Evolutionary conservation across 2,329 filamentous ascomycete genomes (phyloP).

Genomic region (Helminthosporium solani): DNA sequence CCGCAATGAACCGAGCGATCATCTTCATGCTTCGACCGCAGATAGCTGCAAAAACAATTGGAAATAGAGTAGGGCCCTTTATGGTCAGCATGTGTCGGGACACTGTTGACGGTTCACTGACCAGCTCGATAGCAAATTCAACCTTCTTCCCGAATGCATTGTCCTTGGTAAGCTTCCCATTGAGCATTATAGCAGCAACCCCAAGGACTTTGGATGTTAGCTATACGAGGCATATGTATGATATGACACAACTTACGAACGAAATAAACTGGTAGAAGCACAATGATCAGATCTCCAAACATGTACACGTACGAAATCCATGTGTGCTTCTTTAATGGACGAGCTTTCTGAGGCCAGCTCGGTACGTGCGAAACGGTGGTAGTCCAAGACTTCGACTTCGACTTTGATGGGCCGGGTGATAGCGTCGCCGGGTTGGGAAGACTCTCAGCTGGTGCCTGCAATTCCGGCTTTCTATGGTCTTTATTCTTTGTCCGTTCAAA

Average conservation of each 20-base stretch:
- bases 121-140: conserved; percentile 5
- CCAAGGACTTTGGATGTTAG: conserved; percentile 25
- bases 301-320: conserved; percentile 25
- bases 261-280: conserved; percentile 35
- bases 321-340: conserved; percentile 21
- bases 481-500: conserved; percentile 3
- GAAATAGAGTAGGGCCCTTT: conserved; percentile 39
- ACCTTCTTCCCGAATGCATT: conserved; percentile 31
- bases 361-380: conserved; percentile 22
- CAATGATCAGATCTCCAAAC: conserved; percentile 30
- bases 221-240: neutral
- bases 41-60: conserved; percentile 41
- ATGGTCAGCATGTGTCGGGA: neutral
- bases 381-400: conserved; percentile 22
- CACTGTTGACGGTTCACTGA: neutral
- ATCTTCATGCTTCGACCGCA: conserved; percentile 39
- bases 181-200: conserved; percentile 21
- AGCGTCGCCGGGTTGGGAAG: neutral
- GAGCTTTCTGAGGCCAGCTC: conserved; percentile 35
- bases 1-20: conserved; percentile 36
- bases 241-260: conserved; percentile 24
- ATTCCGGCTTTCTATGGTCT: neutral
- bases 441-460: too few relatives aligned
- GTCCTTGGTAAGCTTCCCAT: conserved; percentile 25
- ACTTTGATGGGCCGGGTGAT: neutral